Evolutionary conservation across 129 eudicot species (phyloP).

Genomic region (Dittrichia graveolens): DNA sequence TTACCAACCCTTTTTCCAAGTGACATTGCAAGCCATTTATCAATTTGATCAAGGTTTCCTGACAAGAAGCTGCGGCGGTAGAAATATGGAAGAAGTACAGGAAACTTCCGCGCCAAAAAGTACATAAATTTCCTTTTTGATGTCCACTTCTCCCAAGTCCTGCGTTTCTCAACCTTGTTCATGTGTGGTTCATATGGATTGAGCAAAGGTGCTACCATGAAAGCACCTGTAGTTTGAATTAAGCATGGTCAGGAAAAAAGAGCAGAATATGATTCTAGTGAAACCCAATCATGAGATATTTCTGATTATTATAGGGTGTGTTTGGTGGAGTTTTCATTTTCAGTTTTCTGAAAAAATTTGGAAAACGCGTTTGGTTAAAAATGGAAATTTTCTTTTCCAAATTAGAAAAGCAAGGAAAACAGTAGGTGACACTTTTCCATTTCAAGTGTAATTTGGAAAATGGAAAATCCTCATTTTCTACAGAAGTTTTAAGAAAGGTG

Average conservation of each 20-base stretch:
- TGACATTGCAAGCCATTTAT: constrained; percentile 68
- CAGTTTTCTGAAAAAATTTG: too few relatives aligned
- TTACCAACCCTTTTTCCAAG: constrained; percentile 72
- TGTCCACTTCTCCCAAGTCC: constrained; percentile 78
- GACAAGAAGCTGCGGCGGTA: constrained; percentile 78
- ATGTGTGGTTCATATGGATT: constrained; percentile 87
- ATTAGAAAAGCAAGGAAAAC: too few relatives aligned
- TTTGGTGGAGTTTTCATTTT: too few relatives aligned
- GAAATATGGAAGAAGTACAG: constrained; percentile 62
- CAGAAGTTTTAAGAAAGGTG: too few relatives aligned
- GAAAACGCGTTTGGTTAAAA: too few relatives aligned
- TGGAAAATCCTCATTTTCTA: too few relatives aligned
- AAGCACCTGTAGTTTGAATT: constrained; percentile 62
- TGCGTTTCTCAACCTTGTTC: constrained; percentile 69
- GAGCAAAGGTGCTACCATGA: constrained; percentile 85
- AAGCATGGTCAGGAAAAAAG: constrained; percentile 15
- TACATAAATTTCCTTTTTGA: constrained; percentile 59
- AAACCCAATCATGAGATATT: constrained; percentile 7
- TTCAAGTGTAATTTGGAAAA: too few relatives aligned
- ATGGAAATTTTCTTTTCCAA: too few relatives aligned
- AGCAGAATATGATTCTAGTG: background rate
- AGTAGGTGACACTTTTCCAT: too few relatives aligned
- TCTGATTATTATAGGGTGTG: background rate
- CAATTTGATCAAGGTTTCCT: constrained; percentile 75
- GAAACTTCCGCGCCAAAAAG: constrained; percentile 71